Base-by-base conservation (phyloP, 176 grass and related monocot species). In the Canna indica region DNA sequence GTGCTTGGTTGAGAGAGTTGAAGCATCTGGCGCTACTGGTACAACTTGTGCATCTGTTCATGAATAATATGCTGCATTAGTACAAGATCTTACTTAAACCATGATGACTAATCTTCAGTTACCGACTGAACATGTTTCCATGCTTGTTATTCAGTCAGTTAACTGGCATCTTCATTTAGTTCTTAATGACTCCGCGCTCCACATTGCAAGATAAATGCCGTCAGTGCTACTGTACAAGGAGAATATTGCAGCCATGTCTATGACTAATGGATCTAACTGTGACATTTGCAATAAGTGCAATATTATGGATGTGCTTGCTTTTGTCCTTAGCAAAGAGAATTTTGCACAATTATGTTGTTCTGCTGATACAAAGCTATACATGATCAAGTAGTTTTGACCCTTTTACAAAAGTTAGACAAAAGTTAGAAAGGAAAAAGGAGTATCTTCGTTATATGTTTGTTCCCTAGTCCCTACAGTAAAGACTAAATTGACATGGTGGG, bases 31-130 rank as follows among this genome's bases (percentile, higher is more conserved):
- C 50, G 28, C 42, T n/a, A n/a, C n/a, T 59, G 11, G 68, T 20
- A 64, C 52, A 47, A 18, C 84, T 66, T 78, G 69, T 59, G 54
- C 61, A 91, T 79, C 85, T 91, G 85, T 70, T 69, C 79, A 91
- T 84, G 54, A 48, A 58, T 77, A 38, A 69, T 64, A 69, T 31
- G 11, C 31, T 30, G 25, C 20, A 35, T 29, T 16, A 16, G 28
- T 44, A 10, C 7, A 44, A 44, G 41, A 2, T 44, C 41, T 44
- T 44, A n/a, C n/a, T n/a, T n/a, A n/a, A n/a, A n/a, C n/a, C n/a
- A n/a, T n/a, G n/a, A n/a, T n/a, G n/a, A n/a, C n/a, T n/a, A n/a
- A n/a, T n/a, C n/a, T n/a, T n/a, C n/a, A n/a, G n/a, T n/a, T n/a
- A n/a, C n/a, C n/a, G 17, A 22, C 15, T 54, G 12, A 33, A 1